Evolutionary conservation across 495 filamentous ascomycete genomes (phyloP), one percentile per base, ranked within the genome.

Genomic region (Pyrenula aspistea): DNA sequence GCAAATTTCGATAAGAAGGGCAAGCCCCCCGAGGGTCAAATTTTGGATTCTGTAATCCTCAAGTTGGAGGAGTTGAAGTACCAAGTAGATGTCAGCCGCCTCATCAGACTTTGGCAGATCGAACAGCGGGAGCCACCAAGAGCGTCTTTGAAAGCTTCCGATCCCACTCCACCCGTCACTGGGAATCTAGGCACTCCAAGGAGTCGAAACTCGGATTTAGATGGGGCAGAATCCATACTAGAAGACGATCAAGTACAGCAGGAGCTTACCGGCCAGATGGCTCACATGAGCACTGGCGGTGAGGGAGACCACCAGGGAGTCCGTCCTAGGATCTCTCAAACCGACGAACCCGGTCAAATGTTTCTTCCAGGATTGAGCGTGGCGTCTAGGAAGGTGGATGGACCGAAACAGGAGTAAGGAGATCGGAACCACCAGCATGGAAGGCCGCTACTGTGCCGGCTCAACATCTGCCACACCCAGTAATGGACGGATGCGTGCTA

Each of bases 1-100:
- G 31, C 31, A 42, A 42, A 15, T 42, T 96, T 92, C 64, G 65
- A 61, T 0, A 68, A 67, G 2, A 54, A 61, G 25, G 59, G 61
- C 51, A 22, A 22, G 15, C 47, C 10, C 12, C 23, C 2, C 59
- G 60, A 66, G 51, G 54, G 20, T 2, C 68, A 65, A 58, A 57
- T 72, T 12, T 51, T 71, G n/a, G 58, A 64, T 21, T 55, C 68
- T 52, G 66, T 77, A 20, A 62, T 61, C 19, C 62, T 57, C 1
- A 75, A 77, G 59, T 55, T 79, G 49, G 69, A 77, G 53, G 62
- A 65, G 53, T 25, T 71, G 1, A 68, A 58, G 51, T 66, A 59
- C 62, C 60, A 69, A 54, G 60, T 48, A 12, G 68, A 79, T 58
- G 75, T 79, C 1, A 72, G 69, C 50, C 50, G 50, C 10, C 50